A percentile compares a stretch with the other conserved stretches of the same genome.
Conservation (phyloP, 345 rosid species). For the Alliaria petiolata region DNA sequence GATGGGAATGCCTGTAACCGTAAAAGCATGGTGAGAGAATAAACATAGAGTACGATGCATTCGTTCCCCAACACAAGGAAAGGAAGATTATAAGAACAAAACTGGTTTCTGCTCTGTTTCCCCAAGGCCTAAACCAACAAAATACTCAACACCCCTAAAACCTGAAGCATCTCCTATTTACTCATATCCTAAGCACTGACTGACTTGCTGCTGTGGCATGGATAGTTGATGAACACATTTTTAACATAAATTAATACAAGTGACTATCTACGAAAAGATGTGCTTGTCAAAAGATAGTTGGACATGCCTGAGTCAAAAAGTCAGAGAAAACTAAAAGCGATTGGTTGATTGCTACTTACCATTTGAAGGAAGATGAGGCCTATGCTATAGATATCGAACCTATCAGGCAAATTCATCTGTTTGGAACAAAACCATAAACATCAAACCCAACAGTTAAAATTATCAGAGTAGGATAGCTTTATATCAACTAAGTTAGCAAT, state of each 20-base stretch:
- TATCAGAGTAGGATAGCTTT: not conserved
- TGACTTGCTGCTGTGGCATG: not conserved
- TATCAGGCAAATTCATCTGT: conserved; percentile 94
- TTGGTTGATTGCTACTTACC: conserved; percentile 45
- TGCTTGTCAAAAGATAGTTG: not conserved
- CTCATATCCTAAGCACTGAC: not conserved
- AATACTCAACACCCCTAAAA: not conserved
- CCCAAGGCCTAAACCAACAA: not conserved
- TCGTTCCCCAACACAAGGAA: not conserved
- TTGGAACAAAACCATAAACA: conserved; percentile 22
- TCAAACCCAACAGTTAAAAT: not conserved
- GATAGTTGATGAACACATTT: not conserved
- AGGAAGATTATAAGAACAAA: too few species aligned
- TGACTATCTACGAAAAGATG: not conserved
- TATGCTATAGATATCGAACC: conserved; percentile 89
- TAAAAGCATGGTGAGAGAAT: not conserved
- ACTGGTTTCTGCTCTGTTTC: not conserved
- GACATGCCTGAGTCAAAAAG: not conserved
- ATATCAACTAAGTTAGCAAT: not conserved
- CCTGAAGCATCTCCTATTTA: not conserved
- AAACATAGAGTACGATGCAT: not conserved
- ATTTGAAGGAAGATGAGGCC: conserved; percentile 93
- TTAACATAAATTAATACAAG: not conserved
- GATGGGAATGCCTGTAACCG: conserved; percentile 68
- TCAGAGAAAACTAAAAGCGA: not conserved